phyloP scores from a whole-genome alignment of 345 rosid genomes.

The Syzygium oleosum region DNA sequence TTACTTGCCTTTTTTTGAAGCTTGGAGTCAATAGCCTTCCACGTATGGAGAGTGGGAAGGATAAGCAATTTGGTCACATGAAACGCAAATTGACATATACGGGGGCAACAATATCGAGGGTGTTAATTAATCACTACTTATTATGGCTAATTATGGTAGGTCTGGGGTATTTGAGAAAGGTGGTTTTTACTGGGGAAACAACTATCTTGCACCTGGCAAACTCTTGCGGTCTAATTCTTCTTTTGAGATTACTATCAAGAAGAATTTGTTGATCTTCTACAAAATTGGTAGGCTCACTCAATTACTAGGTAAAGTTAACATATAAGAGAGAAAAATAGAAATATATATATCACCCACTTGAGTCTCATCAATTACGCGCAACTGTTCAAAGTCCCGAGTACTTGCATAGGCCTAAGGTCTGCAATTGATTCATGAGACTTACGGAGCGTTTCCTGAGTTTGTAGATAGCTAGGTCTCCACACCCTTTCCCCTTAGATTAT shows the following conservation, averaged over 20 bases:
- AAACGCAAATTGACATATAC: neutral
- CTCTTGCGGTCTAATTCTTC: fast-evolving
- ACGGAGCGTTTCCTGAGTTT: no score
- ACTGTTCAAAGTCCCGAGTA: neutral
- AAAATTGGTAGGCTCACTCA: neutral
- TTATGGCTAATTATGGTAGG: neutral
- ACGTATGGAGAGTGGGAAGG: neutral
- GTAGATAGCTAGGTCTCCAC: neutral
- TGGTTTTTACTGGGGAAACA: neutral
- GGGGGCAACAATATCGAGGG: neutral
- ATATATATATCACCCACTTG: no score
- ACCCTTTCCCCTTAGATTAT: no score
- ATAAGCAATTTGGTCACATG: neutral
- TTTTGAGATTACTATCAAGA: neutral
- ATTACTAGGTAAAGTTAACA: neutral
- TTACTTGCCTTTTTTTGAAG: no score
- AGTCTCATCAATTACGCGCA: no score
- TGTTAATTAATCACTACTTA: neutral
- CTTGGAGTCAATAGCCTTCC: neutral
- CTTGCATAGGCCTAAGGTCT: neutral
- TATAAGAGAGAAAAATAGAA: neutral
- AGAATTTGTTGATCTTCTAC: neutral
- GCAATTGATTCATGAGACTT: neutral
- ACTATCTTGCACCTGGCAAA: neutral
- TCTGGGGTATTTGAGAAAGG: neutral